phyloP scores from a whole-genome alignment of 148 eudicot species.

The Persicaria maculosa region DNA sequence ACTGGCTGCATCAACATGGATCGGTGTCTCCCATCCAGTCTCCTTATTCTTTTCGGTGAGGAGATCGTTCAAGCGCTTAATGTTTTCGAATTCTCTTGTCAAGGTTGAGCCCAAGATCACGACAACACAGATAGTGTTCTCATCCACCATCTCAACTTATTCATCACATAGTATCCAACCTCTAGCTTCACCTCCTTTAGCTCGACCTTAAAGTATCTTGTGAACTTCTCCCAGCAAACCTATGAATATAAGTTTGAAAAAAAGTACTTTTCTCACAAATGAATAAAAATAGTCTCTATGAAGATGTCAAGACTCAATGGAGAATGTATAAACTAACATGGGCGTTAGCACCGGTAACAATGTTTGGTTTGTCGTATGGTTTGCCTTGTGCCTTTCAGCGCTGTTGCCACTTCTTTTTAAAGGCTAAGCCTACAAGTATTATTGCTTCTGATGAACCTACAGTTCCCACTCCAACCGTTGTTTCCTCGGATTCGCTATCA shows the following conservation, averaged over 20 bases:
- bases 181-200: constrained; percentile 41
- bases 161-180: constrained; percentile 38
- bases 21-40: constrained; percentile 49
- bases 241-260: not conserved
- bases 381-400: constrained; percentile 32
- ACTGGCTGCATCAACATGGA: constrained; percentile 50
- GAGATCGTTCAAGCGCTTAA: constrained; percentile 31
- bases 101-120: constrained; percentile 43
- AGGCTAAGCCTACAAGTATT: constrained; percentile 41
- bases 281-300: not conserved
- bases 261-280: not conserved
- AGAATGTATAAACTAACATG: constrained; percentile 18
- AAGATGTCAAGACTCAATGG: not conserved
- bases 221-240: constrained; percentile 51
- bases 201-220: constrained; percentile 42
- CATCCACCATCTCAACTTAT: constrained; percentile 38
- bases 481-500: constrained; percentile 73
- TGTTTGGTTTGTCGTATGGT: constrained; percentile 39
- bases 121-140: constrained; percentile 41
- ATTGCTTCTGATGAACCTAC: constrained; percentile 45
- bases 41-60: constrained; percentile 32
- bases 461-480: constrained; percentile 40
- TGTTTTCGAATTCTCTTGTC: constrained; percentile 44
- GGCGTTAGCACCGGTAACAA: constrained; percentile 43
- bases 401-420: constrained; percentile 47